phyloP scores from a whole-genome alignment of 192 early-diverging fungal species.

The Dissophora ornata region DNA sequence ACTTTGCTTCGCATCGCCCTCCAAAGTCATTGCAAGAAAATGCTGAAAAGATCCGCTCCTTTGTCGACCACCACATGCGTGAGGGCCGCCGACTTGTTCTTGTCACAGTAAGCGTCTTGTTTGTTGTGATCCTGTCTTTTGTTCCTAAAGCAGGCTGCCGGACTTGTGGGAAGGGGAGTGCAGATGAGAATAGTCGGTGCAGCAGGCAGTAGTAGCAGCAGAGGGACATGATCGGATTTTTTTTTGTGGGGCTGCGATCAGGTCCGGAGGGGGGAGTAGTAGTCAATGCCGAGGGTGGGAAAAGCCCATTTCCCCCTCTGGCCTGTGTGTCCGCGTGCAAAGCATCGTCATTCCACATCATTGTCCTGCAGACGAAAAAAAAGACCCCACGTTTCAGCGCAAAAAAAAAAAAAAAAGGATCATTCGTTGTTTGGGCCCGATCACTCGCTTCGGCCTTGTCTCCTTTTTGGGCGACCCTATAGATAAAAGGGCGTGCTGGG shows the following conservation, averaged over 20 bases:
- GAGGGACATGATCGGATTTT: too few relatives aligned
- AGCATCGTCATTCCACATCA: slow-evolving; percentile 21
- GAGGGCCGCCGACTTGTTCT: slow-evolving; percentile 80
- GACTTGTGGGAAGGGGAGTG: too few relatives aligned
- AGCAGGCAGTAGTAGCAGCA: too few relatives aligned
- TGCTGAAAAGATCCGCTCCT: slow-evolving; percentile 65
- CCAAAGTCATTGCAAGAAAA: slow-evolving; percentile 72
- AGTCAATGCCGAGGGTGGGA: too few relatives aligned
- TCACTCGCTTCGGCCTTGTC: slow-evolving; percentile 16
- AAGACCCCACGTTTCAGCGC: too few relatives aligned
- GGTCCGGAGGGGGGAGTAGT: too few relatives aligned
- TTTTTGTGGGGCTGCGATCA: too few relatives aligned
- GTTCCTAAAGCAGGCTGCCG: background rate
- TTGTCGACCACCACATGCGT: slow-evolving; percentile 66
- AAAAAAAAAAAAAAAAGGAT: too few relatives aligned
- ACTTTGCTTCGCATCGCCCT: slow-evolving; percentile 84
- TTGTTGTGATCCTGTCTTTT: background rate
- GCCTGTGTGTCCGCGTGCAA: too few relatives aligned
- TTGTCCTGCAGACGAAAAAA: too few relatives aligned
- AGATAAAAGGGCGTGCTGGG: background rate
- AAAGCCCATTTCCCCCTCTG: too few relatives aligned
- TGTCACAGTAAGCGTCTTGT: slow-evolving; percentile 72
- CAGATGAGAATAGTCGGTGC: too few relatives aligned
- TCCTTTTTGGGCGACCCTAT: slow-evolving; percentile 30
- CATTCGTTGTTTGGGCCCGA: slow-evolving; percentile 6